Conservation (phyloP, 257 asterid species). For the Marsdenia floribunda region DNA sequence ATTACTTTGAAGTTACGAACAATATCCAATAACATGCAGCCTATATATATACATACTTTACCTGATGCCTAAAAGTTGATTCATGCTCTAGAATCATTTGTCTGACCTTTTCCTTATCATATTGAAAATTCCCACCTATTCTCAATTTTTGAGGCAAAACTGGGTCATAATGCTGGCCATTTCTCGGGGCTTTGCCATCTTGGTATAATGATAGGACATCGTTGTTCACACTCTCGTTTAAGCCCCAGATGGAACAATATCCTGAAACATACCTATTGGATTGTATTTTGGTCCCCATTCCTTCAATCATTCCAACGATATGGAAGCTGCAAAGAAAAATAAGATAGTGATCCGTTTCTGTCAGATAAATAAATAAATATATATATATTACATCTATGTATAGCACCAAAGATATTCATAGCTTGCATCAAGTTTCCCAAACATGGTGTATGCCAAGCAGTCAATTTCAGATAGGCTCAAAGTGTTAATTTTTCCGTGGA, state of each 20-base stretch:
- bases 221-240: conserved; percentile 31
- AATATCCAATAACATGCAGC: not conserved
- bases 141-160: conserved; percentile 12
- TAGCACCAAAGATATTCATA: not conserved
- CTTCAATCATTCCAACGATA: conserved; percentile 28
- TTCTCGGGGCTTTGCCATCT: conserved; percentile 27
- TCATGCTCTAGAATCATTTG: conserved; percentile 67
- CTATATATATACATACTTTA: conserved; percentile 5
- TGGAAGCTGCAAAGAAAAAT: not conserved
- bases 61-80: conserved; percentile 64
- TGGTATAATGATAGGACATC: conserved; percentile 30
- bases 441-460: not conserved
- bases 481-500: not conserved
- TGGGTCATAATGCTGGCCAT: conserved; percentile 26
- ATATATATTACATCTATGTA: not conserved
- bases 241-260: conserved; percentile 33
- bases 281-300: conserved; percentile 68
- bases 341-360: not conserved
- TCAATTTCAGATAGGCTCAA: not conserved
- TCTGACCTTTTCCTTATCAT: conserved; percentile 44
- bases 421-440: not conserved
- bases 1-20: not conserved
- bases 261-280: conserved; percentile 33
- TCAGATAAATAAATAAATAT: not conserved
- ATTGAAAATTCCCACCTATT: conserved; percentile 23